Evolutionary conservation across 2,329 filamentous ascomycete species (phyloP).

Genomic region (Fusarium sp.): DNA sequence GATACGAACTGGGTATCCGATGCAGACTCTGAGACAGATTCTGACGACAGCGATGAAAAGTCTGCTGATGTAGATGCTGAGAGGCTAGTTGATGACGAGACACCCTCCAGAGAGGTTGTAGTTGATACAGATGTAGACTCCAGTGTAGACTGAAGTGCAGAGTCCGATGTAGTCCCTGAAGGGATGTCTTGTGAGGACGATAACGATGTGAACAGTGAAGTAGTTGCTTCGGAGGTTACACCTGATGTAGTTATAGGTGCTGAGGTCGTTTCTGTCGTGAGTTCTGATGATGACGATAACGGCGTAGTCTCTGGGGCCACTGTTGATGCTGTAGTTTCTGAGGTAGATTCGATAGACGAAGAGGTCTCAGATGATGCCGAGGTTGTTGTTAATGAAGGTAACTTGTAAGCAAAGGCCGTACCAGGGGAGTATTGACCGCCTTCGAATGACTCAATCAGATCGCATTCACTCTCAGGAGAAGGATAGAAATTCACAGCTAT

Average conservation of each 20-base stretch:
- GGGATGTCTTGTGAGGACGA: rapidly evolving
- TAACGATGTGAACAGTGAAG: not conserved
- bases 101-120: too few relatives aligned
- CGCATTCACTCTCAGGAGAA: not conserved
- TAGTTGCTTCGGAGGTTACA: not conserved
- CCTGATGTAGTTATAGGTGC: not conserved
- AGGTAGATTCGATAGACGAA: rapidly evolving
- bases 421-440: not conserved
- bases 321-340: not conserved
- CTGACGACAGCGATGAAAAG: rapidly evolving
- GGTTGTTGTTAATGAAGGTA: not conserved
- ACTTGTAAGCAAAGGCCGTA: not conserved
- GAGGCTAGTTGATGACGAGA: rapidly evolving
- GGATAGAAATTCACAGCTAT: not conserved
- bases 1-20: rapidly evolving
- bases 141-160: not conserved
- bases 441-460: not conserved
- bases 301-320: too few relatives aligned
- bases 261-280: not conserved
- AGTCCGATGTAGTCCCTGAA: not conserved
- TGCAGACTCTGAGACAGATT: not conserved
- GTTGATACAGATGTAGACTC: too few relatives aligned
- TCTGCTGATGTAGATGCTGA: not conserved
- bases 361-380: not conserved
- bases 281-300: not conserved